Evolutionary conservation across 2,329 filamentous ascomycete genomes (phyloP).

Genomic region (Cercospora sesami): DNA sequence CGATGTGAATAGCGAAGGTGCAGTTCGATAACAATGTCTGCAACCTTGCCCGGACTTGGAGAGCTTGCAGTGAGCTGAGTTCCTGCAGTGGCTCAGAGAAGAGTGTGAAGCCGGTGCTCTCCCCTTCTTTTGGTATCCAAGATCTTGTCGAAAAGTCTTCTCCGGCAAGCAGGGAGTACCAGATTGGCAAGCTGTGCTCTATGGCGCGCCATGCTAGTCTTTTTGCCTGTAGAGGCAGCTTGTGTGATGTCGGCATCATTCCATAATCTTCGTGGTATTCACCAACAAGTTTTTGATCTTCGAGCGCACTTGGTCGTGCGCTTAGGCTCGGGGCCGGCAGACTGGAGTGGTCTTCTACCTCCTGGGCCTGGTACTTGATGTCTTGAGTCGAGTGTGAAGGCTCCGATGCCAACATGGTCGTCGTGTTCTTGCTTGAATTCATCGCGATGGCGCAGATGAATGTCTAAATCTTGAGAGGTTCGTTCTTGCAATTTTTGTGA

Average conservation of each 20-base stretch:
- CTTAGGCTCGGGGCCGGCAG: not conserved
- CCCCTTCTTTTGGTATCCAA: not conserved
- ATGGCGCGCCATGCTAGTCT: not conserved
- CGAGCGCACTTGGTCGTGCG: not conserved
- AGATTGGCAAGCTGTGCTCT: not conserved
- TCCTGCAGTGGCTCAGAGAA: not conserved
- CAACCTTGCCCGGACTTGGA: not conserved
- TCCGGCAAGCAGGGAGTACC: not conserved
- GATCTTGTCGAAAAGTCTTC: not conserved
- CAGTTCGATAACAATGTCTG: not conserved
- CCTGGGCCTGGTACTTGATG: not conserved
- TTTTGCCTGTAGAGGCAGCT: not conserved
- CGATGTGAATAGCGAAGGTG: not conserved
- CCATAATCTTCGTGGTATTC: not conserved
- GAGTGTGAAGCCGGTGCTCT: not conserved
- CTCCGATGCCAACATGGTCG: not conserved
- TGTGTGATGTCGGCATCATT: not conserved
- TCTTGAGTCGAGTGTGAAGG: not conserved
- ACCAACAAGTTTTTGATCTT: not conserved
- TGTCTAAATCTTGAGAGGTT: not conserved
- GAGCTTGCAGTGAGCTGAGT: not conserved
- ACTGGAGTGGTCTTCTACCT: not conserved
- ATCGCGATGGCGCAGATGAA: not conserved
- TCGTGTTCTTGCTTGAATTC: not conserved
- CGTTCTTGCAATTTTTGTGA: not conserved